Evolutionary conservation across 768 basidiomycete species (phyloP).

Genomic region (Suillus occidentalis): DNA sequence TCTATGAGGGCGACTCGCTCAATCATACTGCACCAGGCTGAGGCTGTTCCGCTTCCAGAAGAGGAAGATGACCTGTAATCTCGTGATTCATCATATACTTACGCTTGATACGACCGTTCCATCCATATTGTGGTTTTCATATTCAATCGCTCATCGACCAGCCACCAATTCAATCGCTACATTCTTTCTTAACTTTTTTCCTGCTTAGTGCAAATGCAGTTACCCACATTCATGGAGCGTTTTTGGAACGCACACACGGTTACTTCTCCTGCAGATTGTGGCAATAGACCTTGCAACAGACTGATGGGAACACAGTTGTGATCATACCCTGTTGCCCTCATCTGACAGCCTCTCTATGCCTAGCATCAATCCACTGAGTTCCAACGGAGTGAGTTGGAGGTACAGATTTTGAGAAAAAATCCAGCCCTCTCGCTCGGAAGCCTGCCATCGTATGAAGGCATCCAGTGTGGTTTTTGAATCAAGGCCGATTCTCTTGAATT

Average conservation of each 20-base stretch:
- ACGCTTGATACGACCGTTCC: conserved; percentile 21
- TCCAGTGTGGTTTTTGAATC: conserved; percentile 20
- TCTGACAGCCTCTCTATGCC: conserved; percentile 9
- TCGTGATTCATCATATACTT: conserved; percentile 17
- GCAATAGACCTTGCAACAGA: neutral
- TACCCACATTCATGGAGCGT: conserved; percentile 26
- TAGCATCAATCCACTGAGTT: conserved; percentile 19
- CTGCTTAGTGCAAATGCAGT: conserved; percentile 20
- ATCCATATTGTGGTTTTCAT: conserved; percentile 20
- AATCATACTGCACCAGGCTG: conserved; percentile 55
- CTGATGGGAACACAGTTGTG: neutral
- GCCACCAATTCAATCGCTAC: conserved; percentile 12
- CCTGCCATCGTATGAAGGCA: conserved; percentile 26
- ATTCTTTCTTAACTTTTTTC: conserved; percentile 18
- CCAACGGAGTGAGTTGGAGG: conserved; percentile 23
- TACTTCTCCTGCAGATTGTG: conserved; percentile 6
- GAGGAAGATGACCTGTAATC: conserved; percentile 87
- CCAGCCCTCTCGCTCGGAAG: conserved; percentile 14
- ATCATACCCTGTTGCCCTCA: neutral
- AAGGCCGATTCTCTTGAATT: conserved; percentile 24
- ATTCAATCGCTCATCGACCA: conserved; percentile 18
- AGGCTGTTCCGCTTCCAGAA: conserved; percentile 92
- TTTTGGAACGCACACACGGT: conserved; percentile 21
- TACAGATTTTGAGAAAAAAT: conserved; percentile 13
- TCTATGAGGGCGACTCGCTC: conserved; percentile 6